Evolutionary conservation across 2,329 filamentous ascomycete genomes (phyloP), one percentile per base, ranked within the genome.

Genomic region (Thelonectria rubi): DNA sequence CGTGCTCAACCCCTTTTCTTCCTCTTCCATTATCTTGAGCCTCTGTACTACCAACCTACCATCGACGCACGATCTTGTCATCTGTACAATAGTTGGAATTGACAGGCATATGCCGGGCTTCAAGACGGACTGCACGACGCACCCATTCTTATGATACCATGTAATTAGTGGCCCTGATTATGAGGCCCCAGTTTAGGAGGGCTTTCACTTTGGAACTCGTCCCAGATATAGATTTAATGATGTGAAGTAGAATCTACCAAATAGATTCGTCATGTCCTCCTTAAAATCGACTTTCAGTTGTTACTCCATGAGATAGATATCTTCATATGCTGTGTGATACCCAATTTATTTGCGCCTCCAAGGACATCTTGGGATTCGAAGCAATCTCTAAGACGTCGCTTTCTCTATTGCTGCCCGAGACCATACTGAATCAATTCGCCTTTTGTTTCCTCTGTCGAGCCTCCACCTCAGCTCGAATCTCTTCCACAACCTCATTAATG

Each of bases 401-500:
- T 47, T 24, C 21, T 32, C 51, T 15, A 49, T 20, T 17, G 17
- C 34, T 4, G 24, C 18, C 17, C 8, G 14, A 14, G 14, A 4
- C 12, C 8, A 24, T 11, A 10, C 24, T n/a, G 26, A 17, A 24
- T 63, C 53, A 64, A 18, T 42, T 52, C n/a, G 51, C 39, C 51
- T 69, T 60, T 20, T 45, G 53, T 37, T 63, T 71, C 68, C 69
- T 64, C 80, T 72, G 72, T 12, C 65, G 68, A 12, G 69, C 84
- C 72, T 91, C 88, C 34, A 97, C 85, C 76, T 97, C 93, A 5
- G 80, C 81, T 71, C 82, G 87, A 54, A 97, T 83, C 79, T 97
- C 92, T 39, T 84, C 81, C 10, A 96, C 84, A 26, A 91, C 91
- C 71, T 95, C 92, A 60, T 91, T 89, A 50, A 96, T 82, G 69